A percentile compares a stretch with the other conserved stretches of the same genome.
Evolutionary conservation across 768 basidiomycete species (phyloP).

Genomic region (Tremella mesenterica): DNA sequence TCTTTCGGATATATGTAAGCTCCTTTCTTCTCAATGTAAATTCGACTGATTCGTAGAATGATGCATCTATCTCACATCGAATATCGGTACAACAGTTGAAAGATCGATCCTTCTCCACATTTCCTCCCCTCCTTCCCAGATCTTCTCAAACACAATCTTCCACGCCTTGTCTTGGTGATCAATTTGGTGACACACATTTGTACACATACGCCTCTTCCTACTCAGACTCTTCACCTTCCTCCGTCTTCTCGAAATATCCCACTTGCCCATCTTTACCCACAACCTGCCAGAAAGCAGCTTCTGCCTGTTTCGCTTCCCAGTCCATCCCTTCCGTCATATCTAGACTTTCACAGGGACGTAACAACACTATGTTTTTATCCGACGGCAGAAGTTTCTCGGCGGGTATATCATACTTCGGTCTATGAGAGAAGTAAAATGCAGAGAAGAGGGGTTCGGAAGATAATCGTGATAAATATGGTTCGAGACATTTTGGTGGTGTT

Average conservation of each 20-base stretch:
- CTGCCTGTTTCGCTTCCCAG: conserved; percentile 39
- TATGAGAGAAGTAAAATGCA: conserved; percentile 14
- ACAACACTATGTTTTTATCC: neutral
- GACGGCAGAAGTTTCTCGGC: neutral
- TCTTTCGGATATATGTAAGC: neutral
- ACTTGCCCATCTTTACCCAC: conserved; percentile 15
- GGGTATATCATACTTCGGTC: neutral
- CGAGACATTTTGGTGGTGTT: conserved; percentile 5
- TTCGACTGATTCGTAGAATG: neutral
- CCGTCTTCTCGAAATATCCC: conserved; percentile 34
- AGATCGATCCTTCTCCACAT: too few species aligned
- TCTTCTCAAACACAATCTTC: too few species aligned
- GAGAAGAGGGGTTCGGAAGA: conserved; percentile 13
- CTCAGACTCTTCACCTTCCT: conserved; percentile 17
- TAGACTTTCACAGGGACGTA: conserved; percentile 12
- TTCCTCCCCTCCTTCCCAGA: too few species aligned
- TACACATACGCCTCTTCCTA: conserved; percentile 7
- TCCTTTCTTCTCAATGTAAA: neutral
- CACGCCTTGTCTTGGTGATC: too few species aligned
- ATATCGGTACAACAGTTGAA: too few species aligned
- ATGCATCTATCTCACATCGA: too few species aligned
- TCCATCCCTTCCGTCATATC: conserved; percentile 43
- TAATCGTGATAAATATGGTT: conserved; percentile 13
- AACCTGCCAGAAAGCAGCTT: conserved; percentile 26
- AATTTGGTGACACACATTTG: too few species aligned